A percentile compares a stretch with the other conserved stretches of the same genome.
Conservation (phyloP, 2,329 filamentous ascomycete species). For the Trichoderma simmonsii region DNA sequence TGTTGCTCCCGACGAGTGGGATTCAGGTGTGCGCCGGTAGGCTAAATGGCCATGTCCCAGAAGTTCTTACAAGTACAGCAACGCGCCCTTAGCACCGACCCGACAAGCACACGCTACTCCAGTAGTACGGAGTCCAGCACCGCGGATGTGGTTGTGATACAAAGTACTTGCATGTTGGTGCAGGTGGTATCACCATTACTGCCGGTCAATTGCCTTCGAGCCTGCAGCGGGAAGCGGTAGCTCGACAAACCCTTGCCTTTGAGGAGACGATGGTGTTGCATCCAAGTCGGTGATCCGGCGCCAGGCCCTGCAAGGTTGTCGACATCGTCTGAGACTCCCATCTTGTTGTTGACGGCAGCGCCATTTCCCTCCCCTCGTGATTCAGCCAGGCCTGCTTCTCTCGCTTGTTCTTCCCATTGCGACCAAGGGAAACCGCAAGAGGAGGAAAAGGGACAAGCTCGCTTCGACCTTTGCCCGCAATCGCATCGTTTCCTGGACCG, state of each 20-base stretch:
- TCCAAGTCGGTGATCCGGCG: conserved; percentile 12
- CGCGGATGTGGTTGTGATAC: background rate
- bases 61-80: background rate
- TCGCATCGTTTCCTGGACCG: background rate
- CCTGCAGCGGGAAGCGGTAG: conserved; percentile 6
- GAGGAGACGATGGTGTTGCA: conserved; percentile 13
- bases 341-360: conserved; percentile 10
- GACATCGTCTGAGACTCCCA: conserved; percentile 17
- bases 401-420: conserved; percentile 1
- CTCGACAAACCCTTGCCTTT: background rate
- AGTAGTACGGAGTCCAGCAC: conserved; percentile 6
- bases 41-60: background rate
- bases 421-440: background rate
- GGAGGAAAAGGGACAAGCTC: background rate
- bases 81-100: background rate
- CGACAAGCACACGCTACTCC: conserved; percentile 1
- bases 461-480: background rate
- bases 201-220: conserved; percentile 4
- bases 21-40: background rate
- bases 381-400: conserved; percentile 12
- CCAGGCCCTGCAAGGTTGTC: conserved; percentile 12
- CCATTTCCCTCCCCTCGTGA: conserved; percentile 11
- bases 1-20: background rate
- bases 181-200: background rate
- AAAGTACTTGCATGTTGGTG: background rate